phyloP scores from a whole-genome alignment of 306 rosid genomes.

The Arachis stenosperma region DNA sequence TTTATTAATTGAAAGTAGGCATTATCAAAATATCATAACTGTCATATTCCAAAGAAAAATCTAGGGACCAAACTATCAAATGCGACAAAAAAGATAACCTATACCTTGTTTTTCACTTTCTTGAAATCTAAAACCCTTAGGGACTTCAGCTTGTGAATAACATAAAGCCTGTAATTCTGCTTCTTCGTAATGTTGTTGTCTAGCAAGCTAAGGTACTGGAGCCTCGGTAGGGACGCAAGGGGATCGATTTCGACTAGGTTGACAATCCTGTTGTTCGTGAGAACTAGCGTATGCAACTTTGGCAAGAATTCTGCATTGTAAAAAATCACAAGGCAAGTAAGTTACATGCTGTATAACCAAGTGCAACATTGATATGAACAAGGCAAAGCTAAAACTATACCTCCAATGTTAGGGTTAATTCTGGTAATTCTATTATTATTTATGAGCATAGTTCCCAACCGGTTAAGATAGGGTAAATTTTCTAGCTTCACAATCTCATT shows the following conservation, averaged over 20 bases:
- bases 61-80: not conserved
- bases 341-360: not conserved
- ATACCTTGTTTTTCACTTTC: constrained; percentile 79
- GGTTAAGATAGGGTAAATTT: constrained; percentile 80
- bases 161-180: constrained; percentile 81
- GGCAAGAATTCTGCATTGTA: constrained; percentile 80
- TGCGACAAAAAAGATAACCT: constrained; percentile 5
- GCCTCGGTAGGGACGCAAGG: constrained; percentile 70
- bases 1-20: constrained; percentile 12
- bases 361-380: not conserved
- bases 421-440: constrained; percentile 92
- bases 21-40: not conserved
- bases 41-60: constrained; percentile 25
- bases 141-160: constrained; percentile 69
- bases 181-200: constrained; percentile 92
- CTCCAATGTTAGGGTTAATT: constrained; percentile 84
- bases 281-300: constrained; percentile 79
- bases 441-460: constrained; percentile 85
- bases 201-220: constrained; percentile 81
- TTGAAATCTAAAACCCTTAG: constrained; percentile 91
- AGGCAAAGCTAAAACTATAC: constrained; percentile 46
- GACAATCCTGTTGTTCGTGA: constrained; percentile 93
- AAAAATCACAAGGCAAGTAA: constrained; percentile 15
- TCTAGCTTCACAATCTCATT: constrained; percentile 96
- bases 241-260: constrained; percentile 95